Percentiles rank a stretch among this genome's conserved stretches.
Evolutionary conservation across 1,284 basidiomycete species (phyloP).

Genomic region (Amylostereum areolatum): DNA sequence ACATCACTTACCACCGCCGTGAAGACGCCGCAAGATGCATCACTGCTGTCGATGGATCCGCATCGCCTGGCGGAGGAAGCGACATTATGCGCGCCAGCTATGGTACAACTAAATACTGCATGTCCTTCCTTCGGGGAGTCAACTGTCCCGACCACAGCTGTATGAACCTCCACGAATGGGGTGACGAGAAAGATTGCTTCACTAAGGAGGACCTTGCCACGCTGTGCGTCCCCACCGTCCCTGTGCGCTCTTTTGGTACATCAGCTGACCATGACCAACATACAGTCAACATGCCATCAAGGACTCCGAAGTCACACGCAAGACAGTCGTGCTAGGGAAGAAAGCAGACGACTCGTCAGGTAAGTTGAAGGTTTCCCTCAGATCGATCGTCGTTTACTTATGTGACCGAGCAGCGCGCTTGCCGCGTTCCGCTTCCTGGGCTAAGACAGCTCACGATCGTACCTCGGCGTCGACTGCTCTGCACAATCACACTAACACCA

Average conservation of each 20-base stretch:
- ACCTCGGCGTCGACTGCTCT: slow-evolving; percentile 20
- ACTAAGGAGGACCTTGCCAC: slow-evolving; percentile 90
- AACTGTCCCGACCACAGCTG: slow-evolving; percentile 87
- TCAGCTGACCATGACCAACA: slow-evolving; percentile 14
- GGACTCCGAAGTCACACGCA: slow-evolving; percentile 64
- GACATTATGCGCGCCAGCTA: slow-evolving; percentile 89
- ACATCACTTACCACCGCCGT: slow-evolving; percentile 93
- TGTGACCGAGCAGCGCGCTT: slow-evolving; percentile 38
- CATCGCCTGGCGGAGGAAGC: slow-evolving; percentile 74
- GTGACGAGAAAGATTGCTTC: slow-evolving; percentile 96
- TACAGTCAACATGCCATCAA: slow-evolving; percentile 83
- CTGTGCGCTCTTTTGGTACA: slow-evolving; percentile 2
- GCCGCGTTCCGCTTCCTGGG: slow-evolving; percentile 85
- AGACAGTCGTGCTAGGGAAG: slow-evolving; percentile 39
- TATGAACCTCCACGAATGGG: slow-evolving; percentile 96
- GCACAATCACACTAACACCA: slow-evolving; percentile 22
- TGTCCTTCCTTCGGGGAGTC: slow-evolving; percentile 86
- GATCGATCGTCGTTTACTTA: slow-evolving; percentile 21
- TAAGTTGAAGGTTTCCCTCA: slow-evolving; percentile 24
- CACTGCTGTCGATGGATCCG: slow-evolving; percentile 86
- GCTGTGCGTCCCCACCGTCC: slow-evolving; percentile 47
- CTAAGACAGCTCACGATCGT: slow-evolving; percentile 37
- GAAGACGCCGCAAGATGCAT: slow-evolving; percentile 96
- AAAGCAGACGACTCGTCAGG: slow-evolving; percentile 61
- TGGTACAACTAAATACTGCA: slow-evolving; percentile 98